Conservation (phyloP, 148 eudicot genomes). For the Vaccinium macrocarpon region DNA sequence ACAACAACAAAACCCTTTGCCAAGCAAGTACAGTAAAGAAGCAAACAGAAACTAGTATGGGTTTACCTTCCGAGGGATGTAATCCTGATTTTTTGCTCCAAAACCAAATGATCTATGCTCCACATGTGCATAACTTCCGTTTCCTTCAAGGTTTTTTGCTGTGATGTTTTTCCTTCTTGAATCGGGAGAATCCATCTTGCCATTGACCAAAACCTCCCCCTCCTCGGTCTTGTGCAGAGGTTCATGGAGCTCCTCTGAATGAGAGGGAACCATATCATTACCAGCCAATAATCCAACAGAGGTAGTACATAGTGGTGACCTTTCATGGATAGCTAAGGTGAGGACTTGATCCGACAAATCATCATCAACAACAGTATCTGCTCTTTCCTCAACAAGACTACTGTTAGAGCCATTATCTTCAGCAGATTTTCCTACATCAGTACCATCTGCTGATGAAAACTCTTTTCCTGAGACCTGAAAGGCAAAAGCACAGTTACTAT, state of each 20-base stretch:
- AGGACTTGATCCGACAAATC: conserved; percentile 60
- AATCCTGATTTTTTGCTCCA: conserved; percentile 55
- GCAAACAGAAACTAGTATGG: background rate
- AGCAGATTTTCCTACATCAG: conserved; percentile 36
- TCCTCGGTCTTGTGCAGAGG: conserved; percentile 34
- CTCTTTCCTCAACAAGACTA: conserved; percentile 39
- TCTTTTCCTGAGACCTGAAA: conserved; percentile 55
- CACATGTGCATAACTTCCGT: conserved; percentile 44
- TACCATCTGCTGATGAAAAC: conserved; percentile 29
- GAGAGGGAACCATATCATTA: conserved; percentile 30
- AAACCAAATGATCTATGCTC: conserved; percentile 53
- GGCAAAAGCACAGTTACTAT: conserved; percentile 1
- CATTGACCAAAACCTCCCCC: conserved; percentile 43
- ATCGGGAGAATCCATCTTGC: conserved; percentile 47
- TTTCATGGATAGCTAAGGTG: conserved; percentile 66
- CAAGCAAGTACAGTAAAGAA: background rate
- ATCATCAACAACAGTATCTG: conserved; percentile 39
- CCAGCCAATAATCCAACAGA: conserved; percentile 28
- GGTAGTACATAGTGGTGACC: conserved; percentile 25
- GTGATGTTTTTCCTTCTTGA: conserved; percentile 35
- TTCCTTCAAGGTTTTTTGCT: conserved; percentile 45
- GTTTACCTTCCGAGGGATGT: conserved; percentile 57
- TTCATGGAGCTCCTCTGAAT: conserved; percentile 37
- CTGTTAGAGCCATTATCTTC: conserved; percentile 36
- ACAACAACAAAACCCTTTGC: background rate